Evolutionary conservation across 139 green algal species (phyloP), one percentile per base, ranked within the genome.

Genomic region (Closterium sp.): DNA sequence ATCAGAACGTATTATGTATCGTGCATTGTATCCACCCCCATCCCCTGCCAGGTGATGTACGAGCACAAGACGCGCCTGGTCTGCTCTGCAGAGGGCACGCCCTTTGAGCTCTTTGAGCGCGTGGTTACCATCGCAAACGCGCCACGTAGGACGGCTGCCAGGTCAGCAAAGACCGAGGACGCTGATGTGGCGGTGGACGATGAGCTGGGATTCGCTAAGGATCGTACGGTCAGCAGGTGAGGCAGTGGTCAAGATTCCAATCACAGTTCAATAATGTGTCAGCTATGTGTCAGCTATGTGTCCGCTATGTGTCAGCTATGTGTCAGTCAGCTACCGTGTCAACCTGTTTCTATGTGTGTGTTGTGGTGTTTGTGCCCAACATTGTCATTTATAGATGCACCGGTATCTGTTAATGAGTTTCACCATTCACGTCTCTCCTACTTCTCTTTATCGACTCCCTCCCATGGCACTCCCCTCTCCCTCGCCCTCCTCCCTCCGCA

Each of bases 81-180:
- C 34, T 93, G 96, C 87, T 97, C 97, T 0, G 97, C 97, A 0
- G 97, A 98, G 36, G 96, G 87, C 2, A 33, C 93, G 3, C 97
- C 97, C 3, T 92, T 96, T 16, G 96, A 98, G 66, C 95, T 99
- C 32, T 99, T 99, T 95, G 86, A 95, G 10, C 93, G 96, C 86
- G 94, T 99, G 25, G n/a, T 97, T 19, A 98, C 97, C 4, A 69
- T 86, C 87, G 92, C 36, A 55, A 87, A 90, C 38, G 90, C 38
- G 66, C 88, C 88, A 88, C 83, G 31, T 87, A 28, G 81, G 16
- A 81, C 31, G 6, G 10, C 36, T 34, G 30, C 36, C 21, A 31
- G 85, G 21, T 89, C 91, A 16, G 64, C 32, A 12, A 30, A 30
- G 16, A 66, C 55, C 0, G 66, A 92, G 3, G 91, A 94, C 5